These are phyloP conservation scores for Aureobasidium mangrovei DNA, from an alignment of 2,329 filamentous ascomycete genomes.

Conservation along the genomic window DNA sequence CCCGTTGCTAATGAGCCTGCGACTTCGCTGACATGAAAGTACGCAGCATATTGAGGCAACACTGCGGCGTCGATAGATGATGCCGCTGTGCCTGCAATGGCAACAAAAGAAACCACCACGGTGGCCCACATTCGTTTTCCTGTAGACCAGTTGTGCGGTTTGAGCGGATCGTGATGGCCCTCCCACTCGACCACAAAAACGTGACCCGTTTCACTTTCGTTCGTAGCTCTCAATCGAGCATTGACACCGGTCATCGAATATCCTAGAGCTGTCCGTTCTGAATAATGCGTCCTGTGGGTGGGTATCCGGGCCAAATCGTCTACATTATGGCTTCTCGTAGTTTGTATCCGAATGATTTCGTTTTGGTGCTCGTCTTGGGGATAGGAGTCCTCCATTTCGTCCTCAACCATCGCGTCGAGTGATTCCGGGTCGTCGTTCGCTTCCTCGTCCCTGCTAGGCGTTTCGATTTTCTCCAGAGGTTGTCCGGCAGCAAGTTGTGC, in stretches of 20 bases:
- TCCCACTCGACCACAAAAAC: slow-evolving; percentile 15
- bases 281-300: slow-evolving; percentile 13
- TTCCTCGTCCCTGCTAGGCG: background rate
- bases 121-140: slow-evolving; percentile 12
- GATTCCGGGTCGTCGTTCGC: background rate
- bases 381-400: slow-evolving; percentile 6
- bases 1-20: slow-evolving; percentile 8
- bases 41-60: slow-evolving; percentile 12
- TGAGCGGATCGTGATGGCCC: slow-evolving; percentile 9
- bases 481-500: background rate
- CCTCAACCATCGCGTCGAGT: slow-evolving; percentile 4
- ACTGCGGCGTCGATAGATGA: slow-evolving; percentile 14
- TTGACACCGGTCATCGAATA: slow-evolving; percentile 13
- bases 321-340: slow-evolving; percentile 2
- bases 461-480: background rate
- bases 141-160: slow-evolving; percentile 13
- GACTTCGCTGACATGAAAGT: slow-evolving; percentile 9
- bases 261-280: slow-evolving; percentile 12
- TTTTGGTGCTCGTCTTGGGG: slow-evolving; percentile 10
- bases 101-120: slow-evolving; percentile 10
- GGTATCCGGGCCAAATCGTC: slow-evolving; percentile 8
- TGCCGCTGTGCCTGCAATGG: slow-evolving; percentile 13
- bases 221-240: slow-evolving; percentile 12
- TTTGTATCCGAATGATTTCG: slow-evolving; percentile 4
- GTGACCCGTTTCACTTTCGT: slow-evolving; percentile 12